Base-by-base conservation (phyloP, 176 grass and related monocot species). In the Dactylis glomerata region DNA sequence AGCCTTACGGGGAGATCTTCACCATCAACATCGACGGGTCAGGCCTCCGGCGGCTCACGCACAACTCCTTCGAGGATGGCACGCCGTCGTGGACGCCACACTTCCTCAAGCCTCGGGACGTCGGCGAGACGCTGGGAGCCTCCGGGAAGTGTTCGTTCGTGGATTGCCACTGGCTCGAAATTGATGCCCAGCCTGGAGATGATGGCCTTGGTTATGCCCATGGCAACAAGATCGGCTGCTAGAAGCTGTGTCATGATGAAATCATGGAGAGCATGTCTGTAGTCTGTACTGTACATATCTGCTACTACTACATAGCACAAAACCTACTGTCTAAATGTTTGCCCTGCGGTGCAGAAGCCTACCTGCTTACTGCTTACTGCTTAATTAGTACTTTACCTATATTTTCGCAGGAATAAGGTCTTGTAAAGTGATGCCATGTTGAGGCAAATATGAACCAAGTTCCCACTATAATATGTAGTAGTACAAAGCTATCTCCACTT, bases 41-140 rank as follows among this genome's bases (percentile, higher is more conserved):
- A 0, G 78, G 57, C 37, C 86, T 98, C 7, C 82, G 42, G 6
- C 89, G 93, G 33, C 96, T 98, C 31, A 95, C 91, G 2, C 91
- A 95, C 79, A 95, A 94, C 76, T 95, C 96, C 1, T 98, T 92
- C 24, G 96, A 98, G 86, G 96, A 98, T 72, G 96, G 96, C 16
- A 95, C 93, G 6, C 96, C 93, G 22, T 36, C 93, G n/a, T 98
- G 96, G 96, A 92, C 89, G 3, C 84, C 79, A 0, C 64, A 85
- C 50, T 90, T 83, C 37, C 69, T 92, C 41, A 40, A 98, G 38
- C 89, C 87, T 1, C 72, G 16, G 5, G 89, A 98, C 51, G 89
- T 98, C 37, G 76, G 75, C 5, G 93, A 98, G 78, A 88, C 73
- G 20, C 85, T 93, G 83, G 68, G 83, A 16, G 87, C 91, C 23